Base-by-base conservation (phyloP, 441 rosid species). In the Croton setiger region DNA sequence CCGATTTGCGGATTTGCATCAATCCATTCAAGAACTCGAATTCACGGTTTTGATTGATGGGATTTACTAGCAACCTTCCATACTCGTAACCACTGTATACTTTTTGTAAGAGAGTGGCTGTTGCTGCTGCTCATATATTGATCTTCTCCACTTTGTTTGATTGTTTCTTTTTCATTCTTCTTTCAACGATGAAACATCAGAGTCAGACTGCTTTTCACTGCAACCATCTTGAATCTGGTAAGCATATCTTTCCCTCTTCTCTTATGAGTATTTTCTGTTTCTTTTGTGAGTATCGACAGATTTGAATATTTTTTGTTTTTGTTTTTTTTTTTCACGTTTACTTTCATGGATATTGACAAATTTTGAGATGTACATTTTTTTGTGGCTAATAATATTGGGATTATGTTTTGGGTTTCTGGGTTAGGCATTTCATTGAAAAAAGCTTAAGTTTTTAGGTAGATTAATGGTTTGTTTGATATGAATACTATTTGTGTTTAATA, bases 1-100 rank as follows among this genome's bases (percentile, higher is more conserved):
- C 36, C 68, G 73, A 74, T 71, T 48, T 36, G 44, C 20, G 37
- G 20, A 39, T 8, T 27, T 18, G 56, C 72, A 54, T 47, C 35
- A 7, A 27, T 7, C 17, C 14, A 13, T 58, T 39, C 66, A 23
- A 8, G 18, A 2, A 52, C 45, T n/a, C 52, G 13, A 45, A 61
- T 41, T 20, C 10, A 69, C 75, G 82, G 77, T 71, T 4, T 17
- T 72, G 79, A 76, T 78, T 66, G 56, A 65, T 57, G 72, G 60
- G 65, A 48, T 79, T 79, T 80, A 66, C 80, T 63, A 31, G n/a
- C n/a, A n/a, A n/a, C n/a, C n/a, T n/a, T n/a, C n/a, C n/a, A n/a
- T n/a, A n/a, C n/a, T n/a, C n/a, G n/a, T n/a, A n/a, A n/a, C n/a
- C n/a, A n/a, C n/a, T n/a, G n/a, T n/a, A n/a, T n/a, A n/a, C n/a